A percentile compares a stretch with the other conserved stretches of the same genome.
phyloP scores from a whole-genome alignment of 495 filamentous ascomycete genomes.

The Lineolata rhizophorae region DNA sequence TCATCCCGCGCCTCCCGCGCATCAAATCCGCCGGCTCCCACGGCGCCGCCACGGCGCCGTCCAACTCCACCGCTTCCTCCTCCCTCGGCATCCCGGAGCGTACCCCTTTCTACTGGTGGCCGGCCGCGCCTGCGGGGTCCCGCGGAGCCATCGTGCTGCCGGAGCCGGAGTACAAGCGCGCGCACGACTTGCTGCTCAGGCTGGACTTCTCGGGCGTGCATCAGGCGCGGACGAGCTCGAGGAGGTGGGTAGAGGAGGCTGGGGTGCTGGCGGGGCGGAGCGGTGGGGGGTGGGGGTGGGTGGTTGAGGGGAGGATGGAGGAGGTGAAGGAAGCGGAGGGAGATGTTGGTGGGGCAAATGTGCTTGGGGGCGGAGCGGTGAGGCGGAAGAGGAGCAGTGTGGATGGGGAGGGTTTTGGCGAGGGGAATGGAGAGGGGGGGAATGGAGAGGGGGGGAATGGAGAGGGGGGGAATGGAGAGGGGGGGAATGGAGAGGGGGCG shows the following conservation, averaged over 20 bases:
- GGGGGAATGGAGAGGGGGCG: constrained; percentile 14
- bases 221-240: constrained; percentile 45
- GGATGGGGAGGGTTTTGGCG: constrained; percentile 3
- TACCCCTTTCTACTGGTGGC: constrained; percentile 48
- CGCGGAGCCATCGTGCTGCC: constrained; percentile 48
- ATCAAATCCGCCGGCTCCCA: constrained; percentile 23
- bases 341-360: constrained; percentile 4
- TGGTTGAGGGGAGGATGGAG: constrained; percentile 25
- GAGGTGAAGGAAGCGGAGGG: constrained; percentile 1
- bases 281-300: constrained; percentile 29
- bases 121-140: constrained; percentile 31
- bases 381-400: constrained; percentile 15
- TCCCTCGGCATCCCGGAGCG: constrained; percentile 22
- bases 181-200: constrained; percentile 58
- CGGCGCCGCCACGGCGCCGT: constrained; percentile 13
- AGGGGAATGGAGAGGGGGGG: too few species aligned
- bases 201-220: constrained; percentile 59
- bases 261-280: constrained; percentile 27
- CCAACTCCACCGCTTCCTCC: constrained; percentile 10
- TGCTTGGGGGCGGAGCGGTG: constrained; percentile 11
- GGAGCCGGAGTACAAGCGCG: constrained; percentile 50
- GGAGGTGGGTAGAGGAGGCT: constrained; percentile 47
- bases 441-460: too few species aligned
- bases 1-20: constrained; percentile 29
- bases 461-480: constrained; percentile 14